These are phyloP conservation scores for Pelargonium nanum DNA, from an alignment of 345 rosid species.

Conservation along the genomic window DNA sequence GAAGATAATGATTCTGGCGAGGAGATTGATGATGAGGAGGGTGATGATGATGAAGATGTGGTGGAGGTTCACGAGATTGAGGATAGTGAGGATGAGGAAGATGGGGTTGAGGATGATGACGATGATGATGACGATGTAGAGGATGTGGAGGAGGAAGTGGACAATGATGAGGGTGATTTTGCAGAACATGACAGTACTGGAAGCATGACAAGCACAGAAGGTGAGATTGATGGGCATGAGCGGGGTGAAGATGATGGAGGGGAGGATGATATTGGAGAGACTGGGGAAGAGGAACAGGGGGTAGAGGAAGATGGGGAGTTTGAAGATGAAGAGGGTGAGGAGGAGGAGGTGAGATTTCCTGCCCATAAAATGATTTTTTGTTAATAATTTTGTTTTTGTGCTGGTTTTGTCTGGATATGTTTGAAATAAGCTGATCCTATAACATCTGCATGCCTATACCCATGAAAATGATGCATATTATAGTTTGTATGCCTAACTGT, in stretches of 20 bases:
- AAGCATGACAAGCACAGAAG: constrained; percentile 36
- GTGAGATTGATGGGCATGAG: constrained; percentile 76
- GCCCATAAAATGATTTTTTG: neutral
- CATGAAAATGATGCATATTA: neutral
- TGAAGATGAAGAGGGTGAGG: constrained; percentile 39
- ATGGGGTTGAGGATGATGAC: constrained; percentile 17
- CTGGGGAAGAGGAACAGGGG: constrained; percentile 46
- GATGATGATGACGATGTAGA: constrained; percentile 19
- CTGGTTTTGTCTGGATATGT: neutral
- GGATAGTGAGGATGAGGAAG: constrained; percentile 28
- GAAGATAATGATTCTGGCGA: constrained; percentile 33
- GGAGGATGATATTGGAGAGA: constrained; percentile 50
- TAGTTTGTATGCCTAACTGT: neutral
- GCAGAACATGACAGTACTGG: constrained; percentile 33
- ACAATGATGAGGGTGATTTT: constrained; percentile 36
- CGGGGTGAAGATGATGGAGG: constrained; percentile 59
- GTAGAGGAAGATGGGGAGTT: constrained; percentile 35
- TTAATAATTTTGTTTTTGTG: neutral
- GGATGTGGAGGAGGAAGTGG: constrained; percentile 52
- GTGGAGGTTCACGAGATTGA: constrained; percentile 44
- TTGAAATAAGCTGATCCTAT: no score
- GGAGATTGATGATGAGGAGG: constrained; percentile 34
- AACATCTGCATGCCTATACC: no score
- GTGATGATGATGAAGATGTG: constrained; percentile 25
- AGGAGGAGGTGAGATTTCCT: constrained; percentile 51